These are phyloP conservation scores for Alternaria ventricosa DNA, from an alignment of 2,329 filamentous ascomycete genomes.

Conservation along the genomic window DNA sequence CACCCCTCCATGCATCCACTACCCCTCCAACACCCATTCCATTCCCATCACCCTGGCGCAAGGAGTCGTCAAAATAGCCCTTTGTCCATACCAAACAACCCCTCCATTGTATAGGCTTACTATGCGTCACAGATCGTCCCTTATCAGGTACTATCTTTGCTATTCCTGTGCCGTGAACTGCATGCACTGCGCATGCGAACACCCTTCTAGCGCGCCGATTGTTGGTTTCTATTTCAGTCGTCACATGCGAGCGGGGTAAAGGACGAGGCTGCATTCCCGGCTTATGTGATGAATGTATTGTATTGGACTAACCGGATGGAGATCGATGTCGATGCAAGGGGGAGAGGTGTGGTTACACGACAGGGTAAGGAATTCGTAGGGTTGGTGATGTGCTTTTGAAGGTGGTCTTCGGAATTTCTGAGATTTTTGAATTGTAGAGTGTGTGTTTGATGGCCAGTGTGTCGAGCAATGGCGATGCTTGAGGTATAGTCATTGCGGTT, in stretches of 20 bases:
- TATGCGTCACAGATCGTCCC: not conserved
- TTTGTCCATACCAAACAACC: not conserved
- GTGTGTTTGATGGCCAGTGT: not conserved
- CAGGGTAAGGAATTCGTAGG: not conserved
- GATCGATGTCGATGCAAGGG: not conserved
- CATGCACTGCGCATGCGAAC: conserved; percentile 18
- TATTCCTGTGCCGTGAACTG: conserved; percentile 4
- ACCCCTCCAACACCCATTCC: not conserved
- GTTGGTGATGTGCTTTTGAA: not conserved
- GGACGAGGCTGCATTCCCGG: not conserved
- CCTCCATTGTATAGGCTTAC: not conserved
- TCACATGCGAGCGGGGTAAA: not conserved
- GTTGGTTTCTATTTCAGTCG: not conserved
- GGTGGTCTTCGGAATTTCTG: not conserved
- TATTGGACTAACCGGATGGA: conserved; percentile 2
- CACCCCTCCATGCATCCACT: not conserved
- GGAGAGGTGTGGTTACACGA: not conserved
- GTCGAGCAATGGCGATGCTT: not conserved
- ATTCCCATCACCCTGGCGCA: not conserved
- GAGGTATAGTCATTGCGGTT: not conserved
- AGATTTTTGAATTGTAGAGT: not conserved
- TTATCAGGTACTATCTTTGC: not conserved
- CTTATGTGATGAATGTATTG: not conserved
- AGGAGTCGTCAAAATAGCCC: not conserved
- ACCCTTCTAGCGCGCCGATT: conserved; percentile 8